These are phyloP conservation scores for Gillenia trifoliata DNA, from an alignment of 306 rosid genomes.

Conservation along the genomic window DNA sequence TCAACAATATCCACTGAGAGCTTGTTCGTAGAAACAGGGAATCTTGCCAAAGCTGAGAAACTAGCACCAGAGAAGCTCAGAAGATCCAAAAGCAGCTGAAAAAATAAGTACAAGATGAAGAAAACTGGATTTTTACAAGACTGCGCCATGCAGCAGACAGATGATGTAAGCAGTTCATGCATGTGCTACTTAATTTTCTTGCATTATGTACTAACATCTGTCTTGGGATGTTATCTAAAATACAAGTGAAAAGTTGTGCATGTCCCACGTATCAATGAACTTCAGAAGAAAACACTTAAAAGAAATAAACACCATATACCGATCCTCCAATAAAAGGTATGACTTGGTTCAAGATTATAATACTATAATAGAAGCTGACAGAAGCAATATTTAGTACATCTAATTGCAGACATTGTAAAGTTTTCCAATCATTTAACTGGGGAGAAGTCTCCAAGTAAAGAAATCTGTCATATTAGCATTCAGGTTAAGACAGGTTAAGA, in stretches of 20 bases:
- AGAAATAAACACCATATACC: not conserved
- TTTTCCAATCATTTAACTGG: not conserved
- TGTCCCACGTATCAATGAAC: not conserved
- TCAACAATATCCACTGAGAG: constrained; percentile 37
- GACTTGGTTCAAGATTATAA: not conserved
- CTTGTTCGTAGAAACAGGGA: constrained; percentile 43
- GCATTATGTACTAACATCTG: not conserved
- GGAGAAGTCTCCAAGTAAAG: not conserved
- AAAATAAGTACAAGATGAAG: constrained; percentile 18
- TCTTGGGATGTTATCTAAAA: not conserved
- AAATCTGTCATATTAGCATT: not conserved
- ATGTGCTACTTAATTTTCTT: not conserved
- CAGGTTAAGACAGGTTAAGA: not conserved
- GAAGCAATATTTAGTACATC: not conserved
- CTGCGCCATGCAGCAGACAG: constrained; percentile 4
- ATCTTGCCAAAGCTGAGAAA: constrained; percentile 52
- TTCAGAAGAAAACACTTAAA: not conserved
- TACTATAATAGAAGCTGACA: not conserved
- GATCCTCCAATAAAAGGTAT: not conserved
- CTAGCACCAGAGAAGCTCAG: constrained; percentile 56
- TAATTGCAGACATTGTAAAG: not conserved
- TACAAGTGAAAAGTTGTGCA: not conserved
- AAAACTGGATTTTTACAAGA: constrained; percentile 18
- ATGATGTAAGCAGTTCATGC: not conserved
- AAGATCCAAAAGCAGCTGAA: constrained; percentile 70